Evolutionary conservation across 306 rosid genomes (phyloP).

Genomic region (Sechiopsis laciniata): DNA sequence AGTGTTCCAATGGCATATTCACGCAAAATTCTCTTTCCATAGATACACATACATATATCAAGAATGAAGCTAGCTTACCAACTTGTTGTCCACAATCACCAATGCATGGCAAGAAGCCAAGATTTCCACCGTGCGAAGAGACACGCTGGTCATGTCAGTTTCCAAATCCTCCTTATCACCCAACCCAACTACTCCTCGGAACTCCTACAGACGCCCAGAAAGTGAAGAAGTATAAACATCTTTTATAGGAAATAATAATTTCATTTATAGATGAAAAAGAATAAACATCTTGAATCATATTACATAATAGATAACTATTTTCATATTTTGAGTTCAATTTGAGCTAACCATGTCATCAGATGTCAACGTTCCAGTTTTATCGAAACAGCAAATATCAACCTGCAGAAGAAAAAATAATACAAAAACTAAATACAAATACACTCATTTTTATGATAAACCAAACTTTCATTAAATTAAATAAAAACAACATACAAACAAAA

Average conservation of each 20-base stretch:
- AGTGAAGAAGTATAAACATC: slow-evolving; percentile 14
- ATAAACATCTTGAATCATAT: background rate
- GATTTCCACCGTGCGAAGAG: slow-evolving; percentile 67
- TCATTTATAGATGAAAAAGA: no score
- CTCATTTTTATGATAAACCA: no score
- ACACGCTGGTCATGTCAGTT: slow-evolving; percentile 59
- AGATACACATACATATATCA: background rate
- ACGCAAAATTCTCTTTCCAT: background rate
- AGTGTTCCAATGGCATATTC: background rate
- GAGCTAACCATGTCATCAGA: slow-evolving; percentile 93
- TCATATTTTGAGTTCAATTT: slow-evolving; percentile 12
- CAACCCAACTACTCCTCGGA: slow-evolving; percentile 81
- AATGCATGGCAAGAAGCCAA: slow-evolving; percentile 97
- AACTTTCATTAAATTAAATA: no score
- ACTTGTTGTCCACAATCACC: slow-evolving; percentile 93
- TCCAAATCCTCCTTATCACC: slow-evolving; percentile 51
- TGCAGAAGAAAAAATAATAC: slow-evolving; percentile 32
- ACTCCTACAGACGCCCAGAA: slow-evolving; percentile 51
- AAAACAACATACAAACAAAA: no score
- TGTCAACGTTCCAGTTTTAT: slow-evolving; percentile 98
- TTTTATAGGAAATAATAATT: background rate
- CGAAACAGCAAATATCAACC: slow-evolving; percentile 99
- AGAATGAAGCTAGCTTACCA: slow-evolving; percentile 45
- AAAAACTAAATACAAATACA: background rate
- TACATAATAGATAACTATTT: slow-evolving; percentile 17